Percentiles rank a stretch among this genome's conserved stretches.
These are phyloP conservation scores for Exophiala alcalophila DNA, from an alignment of 2,329 filamentous ascomycete species.

Conservation along the genomic window DNA sequence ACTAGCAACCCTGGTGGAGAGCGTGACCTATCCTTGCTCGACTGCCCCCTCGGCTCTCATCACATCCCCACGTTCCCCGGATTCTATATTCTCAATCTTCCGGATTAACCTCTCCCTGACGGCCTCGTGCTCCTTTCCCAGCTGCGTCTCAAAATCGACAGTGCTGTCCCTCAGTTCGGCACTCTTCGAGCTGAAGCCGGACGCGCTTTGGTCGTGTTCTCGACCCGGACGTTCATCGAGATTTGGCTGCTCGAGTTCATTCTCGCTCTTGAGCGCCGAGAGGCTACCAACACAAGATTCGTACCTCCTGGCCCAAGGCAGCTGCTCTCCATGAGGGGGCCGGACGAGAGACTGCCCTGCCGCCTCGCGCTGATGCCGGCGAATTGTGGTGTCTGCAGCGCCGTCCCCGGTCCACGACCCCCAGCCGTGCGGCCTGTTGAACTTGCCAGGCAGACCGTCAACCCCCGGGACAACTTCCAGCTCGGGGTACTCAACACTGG, in stretches of 20 bases:
- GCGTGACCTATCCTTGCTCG: neutral
- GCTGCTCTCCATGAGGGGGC: no score
- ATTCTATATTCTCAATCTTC: constrained; percentile 16
- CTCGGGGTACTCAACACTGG: constrained; percentile 26
- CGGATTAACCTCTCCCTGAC: constrained; percentile 15
- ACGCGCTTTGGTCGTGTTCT: constrained; percentile 1
- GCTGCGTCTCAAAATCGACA: constrained; percentile 14
- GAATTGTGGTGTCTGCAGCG: neutral
- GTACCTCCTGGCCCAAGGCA: constrained; percentile 20
- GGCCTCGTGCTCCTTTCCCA: constrained; percentile 16
- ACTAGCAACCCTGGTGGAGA: neutral
- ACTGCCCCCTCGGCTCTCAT: neutral
- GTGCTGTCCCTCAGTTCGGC: constrained; percentile 17
- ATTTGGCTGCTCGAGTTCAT: constrained; percentile 6
- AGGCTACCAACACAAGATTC: constrained; percentile 23
- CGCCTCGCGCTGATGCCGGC: neutral
- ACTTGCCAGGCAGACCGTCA: constrained; percentile 1
- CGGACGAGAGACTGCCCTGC: neutral
- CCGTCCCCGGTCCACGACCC: no score
- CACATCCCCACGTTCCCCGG: neutral
- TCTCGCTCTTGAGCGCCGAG: constrained; percentile 22
- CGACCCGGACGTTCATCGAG: constrained; percentile 1
- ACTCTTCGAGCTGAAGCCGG: constrained; percentile 2
- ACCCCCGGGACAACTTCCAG: constrained; percentile 27
- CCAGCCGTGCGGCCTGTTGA: no score